These are phyloP conservation scores for Leccinum ambiguum DNA, from an alignment of 1,284 basidiomycete genomes.

Conservation along the genomic window DNA sequence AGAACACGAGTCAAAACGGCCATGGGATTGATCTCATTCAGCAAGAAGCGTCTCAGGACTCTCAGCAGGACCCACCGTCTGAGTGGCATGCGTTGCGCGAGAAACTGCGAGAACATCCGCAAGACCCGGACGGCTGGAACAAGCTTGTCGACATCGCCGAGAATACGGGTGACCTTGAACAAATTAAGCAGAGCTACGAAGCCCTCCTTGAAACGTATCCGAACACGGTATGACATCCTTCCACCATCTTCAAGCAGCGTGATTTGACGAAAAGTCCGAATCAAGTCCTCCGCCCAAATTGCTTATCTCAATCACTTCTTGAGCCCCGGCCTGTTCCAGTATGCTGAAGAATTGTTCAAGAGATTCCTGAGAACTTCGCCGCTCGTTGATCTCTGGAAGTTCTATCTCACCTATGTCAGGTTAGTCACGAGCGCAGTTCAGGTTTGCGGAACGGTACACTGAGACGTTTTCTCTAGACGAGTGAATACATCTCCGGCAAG, in stretches of 20 bases:
- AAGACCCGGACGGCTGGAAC: conserved; percentile 62
- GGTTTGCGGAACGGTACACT: conserved; percentile 9
- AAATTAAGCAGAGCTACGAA: conserved; percentile 65
- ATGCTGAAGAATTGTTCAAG: conserved; percentile 79
- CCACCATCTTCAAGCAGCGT: conserved; percentile 19
- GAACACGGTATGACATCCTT: conserved; percentile 52
- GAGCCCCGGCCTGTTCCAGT: conserved; percentile 60
- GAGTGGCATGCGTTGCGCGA: conserved; percentile 50
- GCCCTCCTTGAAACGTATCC: conserved; percentile 65
- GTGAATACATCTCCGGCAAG: conserved; percentile 56
- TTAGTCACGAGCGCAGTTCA: conserved; percentile 36
- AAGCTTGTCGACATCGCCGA: conserved; percentile 60
- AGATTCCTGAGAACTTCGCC: conserved; percentile 80
- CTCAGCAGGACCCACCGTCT: conserved; percentile 36
- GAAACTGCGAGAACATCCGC: conserved; percentile 49
- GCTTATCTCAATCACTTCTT: conserved; percentile 83
- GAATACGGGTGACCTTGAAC: conserved; percentile 57
- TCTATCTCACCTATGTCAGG: conserved; percentile 83
- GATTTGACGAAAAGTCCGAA: conserved; percentile 29
- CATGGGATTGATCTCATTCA: conserved; percentile 27
- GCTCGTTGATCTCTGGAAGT: conserved; percentile 85
- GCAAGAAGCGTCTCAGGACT: conserved; percentile 24
- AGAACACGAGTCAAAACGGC: conserved; percentile 30
- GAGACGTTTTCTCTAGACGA: conserved; percentile 39
- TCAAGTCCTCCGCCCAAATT: conserved; percentile 72